phyloP scores from a whole-genome alignment of 164 flowering plant genomes.

The Vitis amurensis region DNA sequence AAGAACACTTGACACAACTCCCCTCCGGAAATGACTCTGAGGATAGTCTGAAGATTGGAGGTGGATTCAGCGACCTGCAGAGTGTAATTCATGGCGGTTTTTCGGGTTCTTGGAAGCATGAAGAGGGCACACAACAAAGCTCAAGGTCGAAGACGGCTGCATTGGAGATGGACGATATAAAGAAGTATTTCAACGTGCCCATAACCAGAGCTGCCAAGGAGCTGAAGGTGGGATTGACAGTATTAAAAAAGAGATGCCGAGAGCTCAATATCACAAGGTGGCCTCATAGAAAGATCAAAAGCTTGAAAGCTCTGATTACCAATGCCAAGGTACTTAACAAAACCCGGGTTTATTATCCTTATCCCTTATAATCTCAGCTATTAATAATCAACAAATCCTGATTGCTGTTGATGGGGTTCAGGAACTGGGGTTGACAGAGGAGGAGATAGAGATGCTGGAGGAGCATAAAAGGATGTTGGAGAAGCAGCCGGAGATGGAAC shows the following conservation, averaged over 20 bases:
- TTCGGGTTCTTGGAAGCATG: not conserved
- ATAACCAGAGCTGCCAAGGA: slow-evolving; percentile 58
- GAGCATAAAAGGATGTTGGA: slow-evolving; percentile 44
- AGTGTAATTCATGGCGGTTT: not conserved
- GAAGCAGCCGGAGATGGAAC: slow-evolving; percentile 44
- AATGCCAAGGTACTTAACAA: slow-evolving; percentile 48
- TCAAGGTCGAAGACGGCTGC: slow-evolving; percentile 17
- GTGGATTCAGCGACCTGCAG: not conserved
- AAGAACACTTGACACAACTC: not conserved
- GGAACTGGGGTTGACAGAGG: slow-evolving; percentile 40
- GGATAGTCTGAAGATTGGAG: not conserved
- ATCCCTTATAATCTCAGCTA: too few relatives aligned
- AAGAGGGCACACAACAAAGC: not conserved
- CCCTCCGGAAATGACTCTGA: not conserved
- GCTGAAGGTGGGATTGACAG: slow-evolving; percentile 55
- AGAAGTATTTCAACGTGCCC: slow-evolving; percentile 51
- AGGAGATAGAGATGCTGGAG: slow-evolving; percentile 45
- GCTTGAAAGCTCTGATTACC: slow-evolving; percentile 50
- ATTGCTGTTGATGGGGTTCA: slow-evolving; percentile 5
- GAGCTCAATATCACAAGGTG: slow-evolving; percentile 57
- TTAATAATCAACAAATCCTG: too few relatives aligned
- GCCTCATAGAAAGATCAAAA: slow-evolving; percentile 71
- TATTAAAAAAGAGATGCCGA: slow-evolving; percentile 64
- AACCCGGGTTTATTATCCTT: too few relatives aligned
- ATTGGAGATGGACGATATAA: slow-evolving; percentile 53